Conservation (phyloP, 139 green algal species). For the Tetratostichococcus sp. region DNA sequence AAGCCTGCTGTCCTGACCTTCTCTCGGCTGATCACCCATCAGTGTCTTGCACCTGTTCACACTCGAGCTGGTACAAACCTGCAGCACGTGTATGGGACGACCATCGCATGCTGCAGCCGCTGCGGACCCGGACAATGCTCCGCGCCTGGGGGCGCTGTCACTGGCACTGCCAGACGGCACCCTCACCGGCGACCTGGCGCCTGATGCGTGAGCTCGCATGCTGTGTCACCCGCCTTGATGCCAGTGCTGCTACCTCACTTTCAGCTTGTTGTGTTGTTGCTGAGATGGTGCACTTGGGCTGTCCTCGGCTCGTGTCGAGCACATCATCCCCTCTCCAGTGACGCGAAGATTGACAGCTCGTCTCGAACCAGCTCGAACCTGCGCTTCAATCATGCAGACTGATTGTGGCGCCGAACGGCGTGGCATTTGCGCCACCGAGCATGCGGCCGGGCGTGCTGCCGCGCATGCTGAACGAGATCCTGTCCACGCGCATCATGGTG, state of each 20-base stretch:
- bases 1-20: too few relatives aligned
- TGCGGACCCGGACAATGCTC: background rate
- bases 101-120: slow-evolving; percentile 41
- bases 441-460: slow-evolving; percentile 85
- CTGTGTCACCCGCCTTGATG: too few relatives aligned
- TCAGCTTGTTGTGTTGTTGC: too few relatives aligned
- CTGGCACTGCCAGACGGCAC: slow-evolving; percentile 13
- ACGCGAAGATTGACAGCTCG: too few relatives aligned
- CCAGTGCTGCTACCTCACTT: too few relatives aligned
- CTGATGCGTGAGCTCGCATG: slow-evolving; percentile 23
- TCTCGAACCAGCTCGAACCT: too few relatives aligned
- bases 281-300: too few relatives aligned
- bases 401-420: slow-evolving; percentile 80
- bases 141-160: slow-evolving; percentile 22
- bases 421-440: slow-evolving; percentile 64
- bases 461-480: slow-evolving; percentile 89
- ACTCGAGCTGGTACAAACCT: too few relatives aligned
- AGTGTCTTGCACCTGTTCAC: too few relatives aligned
- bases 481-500: slow-evolving; percentile 93
- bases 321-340: too few relatives aligned
- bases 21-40: too few relatives aligned
- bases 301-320: too few relatives aligned
- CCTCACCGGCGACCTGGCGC: slow-evolving; percentile 11
- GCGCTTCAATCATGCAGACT: slow-evolving; percentile 18
- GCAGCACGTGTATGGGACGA: slow-evolving; percentile 74